Evolutionary conservation across 495 filamentous ascomycete species (phyloP).

Genomic region (Xylaria longipes): DNA sequence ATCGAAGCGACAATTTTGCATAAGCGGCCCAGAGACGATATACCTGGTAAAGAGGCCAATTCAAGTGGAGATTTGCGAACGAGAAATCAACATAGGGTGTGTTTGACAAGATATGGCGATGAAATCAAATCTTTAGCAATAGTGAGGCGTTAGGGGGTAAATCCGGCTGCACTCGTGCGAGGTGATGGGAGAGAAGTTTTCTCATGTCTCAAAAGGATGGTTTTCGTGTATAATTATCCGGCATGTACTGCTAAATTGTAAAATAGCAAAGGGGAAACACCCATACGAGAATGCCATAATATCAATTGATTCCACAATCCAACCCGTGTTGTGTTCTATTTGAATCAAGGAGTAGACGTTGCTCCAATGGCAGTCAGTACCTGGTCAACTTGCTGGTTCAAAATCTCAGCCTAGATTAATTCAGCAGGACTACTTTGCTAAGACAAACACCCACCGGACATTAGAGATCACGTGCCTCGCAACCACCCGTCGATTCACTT

Average conservation of each 20-base stretch:
- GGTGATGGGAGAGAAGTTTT: constrained; percentile 7
- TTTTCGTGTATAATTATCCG: constrained; percentile 7
- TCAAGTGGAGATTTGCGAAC: background rate
- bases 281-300: constrained; percentile 23
- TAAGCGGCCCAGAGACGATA: constrained; percentile 44
- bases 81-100: background rate
- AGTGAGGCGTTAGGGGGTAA: constrained; percentile 11
- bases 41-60: background rate
- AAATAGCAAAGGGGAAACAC: background rate
- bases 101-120: background rate
- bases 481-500: background rate
- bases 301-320: background rate
- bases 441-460: too few relatives aligned
- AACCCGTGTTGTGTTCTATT: too few relatives aligned
- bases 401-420: too few relatives aligned
- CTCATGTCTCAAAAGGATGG: constrained; percentile 13
- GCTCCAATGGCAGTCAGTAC: too few relatives aligned
- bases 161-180: background rate
- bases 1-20: constrained; percentile 85
- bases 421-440: too few relatives aligned
- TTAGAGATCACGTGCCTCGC: background rate
- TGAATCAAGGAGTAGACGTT: too few relatives aligned
- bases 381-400: too few relatives aligned
- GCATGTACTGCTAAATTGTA: constrained; percentile 11
- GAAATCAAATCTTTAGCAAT: constrained; percentile 11